Evolutionary conservation across 768 basidiomycete genomes (phyloP).

Genomic region (Tylopilus vinaceipallidus): DNA sequence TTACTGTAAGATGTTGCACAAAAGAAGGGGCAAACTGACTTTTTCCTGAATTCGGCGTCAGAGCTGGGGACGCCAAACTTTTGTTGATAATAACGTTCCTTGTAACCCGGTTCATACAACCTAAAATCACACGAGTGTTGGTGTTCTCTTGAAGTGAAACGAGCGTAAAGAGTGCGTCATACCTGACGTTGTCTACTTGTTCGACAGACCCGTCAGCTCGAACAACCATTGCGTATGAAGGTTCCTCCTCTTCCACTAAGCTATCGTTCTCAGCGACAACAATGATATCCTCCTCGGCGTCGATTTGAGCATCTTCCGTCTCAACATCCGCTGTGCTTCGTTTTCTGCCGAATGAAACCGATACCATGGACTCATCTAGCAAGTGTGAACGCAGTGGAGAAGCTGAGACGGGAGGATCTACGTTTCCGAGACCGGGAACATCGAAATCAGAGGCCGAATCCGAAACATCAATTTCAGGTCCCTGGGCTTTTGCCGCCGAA

Average conservation of each 20-base stretch:
- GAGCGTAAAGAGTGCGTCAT: conserved; percentile 18
- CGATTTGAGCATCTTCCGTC: conserved; percentile 39
- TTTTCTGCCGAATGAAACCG: conserved; percentile 37
- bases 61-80: conserved; percentile 80
- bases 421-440: conserved; percentile 34
- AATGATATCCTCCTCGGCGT: conserved; percentile 24
- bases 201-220: conserved; percentile 92
- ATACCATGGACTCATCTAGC: conserved; percentile 20
- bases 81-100: conserved; percentile 89
- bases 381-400: conserved; percentile 11
- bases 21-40: conserved; percentile 46
- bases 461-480: conserved; percentile 20
- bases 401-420: conserved; percentile 17
- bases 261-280: conserved; percentile 38
- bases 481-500: conserved; percentile 34
- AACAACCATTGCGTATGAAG: conserved; percentile 64
- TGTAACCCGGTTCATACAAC: conserved; percentile 95
- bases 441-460: conserved; percentile 35
- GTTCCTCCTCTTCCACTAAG: conserved; percentile 48
- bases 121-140: conserved; percentile 39
- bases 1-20: conserved; percentile 4
- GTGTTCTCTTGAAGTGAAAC: not conserved
- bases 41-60: conserved; percentile 70
- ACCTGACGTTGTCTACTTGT: conserved; percentile 93
- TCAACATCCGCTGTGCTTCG: conserved; percentile 44